Evolutionary conservation across 495 filamentous ascomycete species (phyloP).

Genomic region (Penicillium canariense): DNA sequence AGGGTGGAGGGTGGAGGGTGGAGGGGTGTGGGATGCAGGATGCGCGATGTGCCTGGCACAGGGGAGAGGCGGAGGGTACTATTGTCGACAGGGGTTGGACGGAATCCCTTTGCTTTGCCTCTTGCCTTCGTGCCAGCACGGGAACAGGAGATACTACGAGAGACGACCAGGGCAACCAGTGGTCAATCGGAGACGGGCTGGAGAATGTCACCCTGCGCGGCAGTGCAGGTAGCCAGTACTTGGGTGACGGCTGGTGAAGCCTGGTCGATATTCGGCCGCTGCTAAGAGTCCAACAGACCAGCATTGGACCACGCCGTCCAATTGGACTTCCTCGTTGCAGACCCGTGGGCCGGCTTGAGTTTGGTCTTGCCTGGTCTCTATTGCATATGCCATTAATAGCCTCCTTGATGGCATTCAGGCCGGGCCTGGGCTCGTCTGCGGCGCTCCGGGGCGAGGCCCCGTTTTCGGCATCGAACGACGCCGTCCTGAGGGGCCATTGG

Average conservation of each 20-base stretch:
- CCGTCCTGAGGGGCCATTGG: background rate
- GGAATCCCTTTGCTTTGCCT: background rate
- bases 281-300: background rate
- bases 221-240: background rate
- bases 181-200: background rate
- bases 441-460: background rate
- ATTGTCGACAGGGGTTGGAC: background rate
- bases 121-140: background rate
- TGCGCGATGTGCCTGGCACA: background rate
- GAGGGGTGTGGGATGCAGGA: background rate
- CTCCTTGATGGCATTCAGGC: background rate
- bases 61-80: too few species aligned
- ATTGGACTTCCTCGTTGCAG: background rate
- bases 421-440: background rate
- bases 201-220: slow-evolving; percentile 1
- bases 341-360: background rate
- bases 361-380: background rate
- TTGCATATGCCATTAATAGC: background rate
- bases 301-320: background rate
- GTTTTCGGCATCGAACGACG: background rate
- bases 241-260: background rate
- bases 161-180: background rate
- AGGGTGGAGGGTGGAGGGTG: background rate
- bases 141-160: background rate
- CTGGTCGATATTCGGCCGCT: background rate